phyloP scores from a whole-genome alignment of 768 basidiomycete species.

The Fistulinella prunicolor region DNA sequence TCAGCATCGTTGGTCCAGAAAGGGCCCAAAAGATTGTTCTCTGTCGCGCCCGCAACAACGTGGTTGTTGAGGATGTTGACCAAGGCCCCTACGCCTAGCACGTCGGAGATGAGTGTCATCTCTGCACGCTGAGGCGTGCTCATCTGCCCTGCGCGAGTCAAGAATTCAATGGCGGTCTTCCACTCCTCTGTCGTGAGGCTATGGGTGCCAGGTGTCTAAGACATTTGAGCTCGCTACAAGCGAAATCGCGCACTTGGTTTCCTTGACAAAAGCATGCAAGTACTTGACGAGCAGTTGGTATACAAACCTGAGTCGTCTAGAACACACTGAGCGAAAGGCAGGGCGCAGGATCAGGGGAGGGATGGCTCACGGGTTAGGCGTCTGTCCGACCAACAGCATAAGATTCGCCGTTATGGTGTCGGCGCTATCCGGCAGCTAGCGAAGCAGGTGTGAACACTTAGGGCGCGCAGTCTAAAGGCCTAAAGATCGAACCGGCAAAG shows the following conservation, averaged over 20 bases:
- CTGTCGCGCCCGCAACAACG: conserved; percentile 58
- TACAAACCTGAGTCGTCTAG: conserved; percentile 45
- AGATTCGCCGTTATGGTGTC: conserved; percentile 51
- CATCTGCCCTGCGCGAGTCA: conserved; percentile 71
- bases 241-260: conserved; percentile 49
- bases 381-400: conserved; percentile 36
- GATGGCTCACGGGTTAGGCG: conserved; percentile 38
- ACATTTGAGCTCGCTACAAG: not conserved
- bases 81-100: conserved; percentile 72
- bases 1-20: conserved; percentile 81
- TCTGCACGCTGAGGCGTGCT: conserved; percentile 72
- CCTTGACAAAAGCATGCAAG: conserved; percentile 70
- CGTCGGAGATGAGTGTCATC: conserved; percentile 83
- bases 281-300: conserved; percentile 57
- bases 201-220: not conserved
- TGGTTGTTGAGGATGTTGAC: conserved; percentile 75
- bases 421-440: conserved; percentile 45
- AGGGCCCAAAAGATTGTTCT: conserved; percentile 76
- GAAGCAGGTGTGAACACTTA: too few relatives aligned
- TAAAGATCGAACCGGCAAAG: conserved; percentile 38
- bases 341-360: not conserved
- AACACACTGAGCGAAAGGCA: not conserved
- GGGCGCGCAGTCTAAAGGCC: not conserved
- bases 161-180: conserved; percentile 78
- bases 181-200: conserved; percentile 82